Percentiles rank a stretch among this genome's conserved stretches.
These are phyloP conservation scores for Xerophyta viscosa DNA, from an alignment of 106 monocot species.

Conservation along the genomic window DNA sequence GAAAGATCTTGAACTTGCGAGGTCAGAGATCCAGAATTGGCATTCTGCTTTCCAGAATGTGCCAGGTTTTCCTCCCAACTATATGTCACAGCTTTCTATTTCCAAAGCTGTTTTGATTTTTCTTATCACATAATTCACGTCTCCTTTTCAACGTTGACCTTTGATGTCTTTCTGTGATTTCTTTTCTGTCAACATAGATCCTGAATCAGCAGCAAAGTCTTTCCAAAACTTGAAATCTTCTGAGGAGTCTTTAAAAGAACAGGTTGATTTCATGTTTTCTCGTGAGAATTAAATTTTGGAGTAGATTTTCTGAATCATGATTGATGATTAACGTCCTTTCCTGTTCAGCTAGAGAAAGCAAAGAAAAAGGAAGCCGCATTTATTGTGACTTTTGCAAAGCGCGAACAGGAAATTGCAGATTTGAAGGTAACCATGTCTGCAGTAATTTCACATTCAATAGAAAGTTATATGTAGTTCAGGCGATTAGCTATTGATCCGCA, in stretches of 20 bases:
- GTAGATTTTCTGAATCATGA: no score
- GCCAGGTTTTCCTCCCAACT: no score
- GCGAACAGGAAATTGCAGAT: conserved; percentile 93
- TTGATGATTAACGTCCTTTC: conserved; percentile 2
- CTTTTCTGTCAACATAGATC: conserved; percentile 46
- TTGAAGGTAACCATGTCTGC: conserved; percentile 54
- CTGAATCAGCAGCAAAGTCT: conserved; percentile 46
- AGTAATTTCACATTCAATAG: no score
- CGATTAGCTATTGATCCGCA: no score
- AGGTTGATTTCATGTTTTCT: conserved; percentile 31
- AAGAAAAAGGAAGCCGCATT: conserved; percentile 98
- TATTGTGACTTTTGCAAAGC: conserved; percentile 92
- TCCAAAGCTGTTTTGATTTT: no score
- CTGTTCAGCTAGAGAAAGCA: conserved; percentile 85
- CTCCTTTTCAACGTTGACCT: background rate
- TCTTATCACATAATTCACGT: no score
- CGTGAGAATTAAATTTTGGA: no score
- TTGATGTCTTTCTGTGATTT: background rate
- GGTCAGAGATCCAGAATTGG: conserved; percentile 64
- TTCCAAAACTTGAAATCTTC: conserved; percentile 83
- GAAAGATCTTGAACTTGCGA: conserved; percentile 47
- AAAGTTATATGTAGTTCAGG: no score
- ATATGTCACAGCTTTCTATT: no score
- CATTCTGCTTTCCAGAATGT: conserved; percentile 63
- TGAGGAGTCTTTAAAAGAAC: conserved; percentile 85